These are phyloP conservation scores for Nitzschia sp. DNA, from an alignment of 108 stramenopile species.

Conservation along the genomic window DNA sequence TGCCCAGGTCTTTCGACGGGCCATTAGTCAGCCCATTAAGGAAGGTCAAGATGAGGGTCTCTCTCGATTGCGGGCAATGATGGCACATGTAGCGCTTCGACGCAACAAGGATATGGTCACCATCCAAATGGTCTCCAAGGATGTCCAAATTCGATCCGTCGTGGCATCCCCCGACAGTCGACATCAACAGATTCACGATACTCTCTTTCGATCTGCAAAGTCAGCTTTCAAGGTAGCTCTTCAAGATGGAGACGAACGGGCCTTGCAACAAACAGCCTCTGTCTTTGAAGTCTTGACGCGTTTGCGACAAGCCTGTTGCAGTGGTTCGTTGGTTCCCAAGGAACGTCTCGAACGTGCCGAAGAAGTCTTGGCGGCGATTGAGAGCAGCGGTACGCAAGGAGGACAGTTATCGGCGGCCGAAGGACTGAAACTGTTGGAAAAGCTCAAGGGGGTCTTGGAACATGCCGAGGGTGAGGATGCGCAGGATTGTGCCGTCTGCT, in stretches of 20 bases:
- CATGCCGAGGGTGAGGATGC: neutral
- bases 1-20: slow-evolving; percentile 40
- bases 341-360: slow-evolving; percentile 46
- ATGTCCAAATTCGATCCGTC: slow-evolving; percentile 38
- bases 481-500: slow-evolving; percentile 66
- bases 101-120: slow-evolving; percentile 38
- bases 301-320: slow-evolving; percentile 65
- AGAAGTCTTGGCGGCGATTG: slow-evolving; percentile 38
- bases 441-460: slow-evolving; percentile 48
- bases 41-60: slow-evolving; percentile 52
- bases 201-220: neutral
- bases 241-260: neutral
- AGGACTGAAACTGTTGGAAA: slow-evolving; percentile 54
- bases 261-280: neutral
- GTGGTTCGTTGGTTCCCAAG: slow-evolving; percentile 31
- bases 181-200: neutral
- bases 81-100: slow-evolving; percentile 56
- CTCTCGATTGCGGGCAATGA: slow-evolving; percentile 47
- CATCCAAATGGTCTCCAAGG: slow-evolving; percentile 36
- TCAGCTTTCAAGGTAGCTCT: neutral
- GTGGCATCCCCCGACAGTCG: neutral
- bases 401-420: slow-evolving; percentile 53
- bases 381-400: slow-evolving; percentile 19
- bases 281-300: slow-evolving; percentile 64
- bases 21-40: slow-evolving; percentile 54